Evolutionary conservation across 768 basidiomycete genomes (phyloP), one percentile per base, ranked within the genome.

Genomic region (Rossbeevera mucosa): DNA sequence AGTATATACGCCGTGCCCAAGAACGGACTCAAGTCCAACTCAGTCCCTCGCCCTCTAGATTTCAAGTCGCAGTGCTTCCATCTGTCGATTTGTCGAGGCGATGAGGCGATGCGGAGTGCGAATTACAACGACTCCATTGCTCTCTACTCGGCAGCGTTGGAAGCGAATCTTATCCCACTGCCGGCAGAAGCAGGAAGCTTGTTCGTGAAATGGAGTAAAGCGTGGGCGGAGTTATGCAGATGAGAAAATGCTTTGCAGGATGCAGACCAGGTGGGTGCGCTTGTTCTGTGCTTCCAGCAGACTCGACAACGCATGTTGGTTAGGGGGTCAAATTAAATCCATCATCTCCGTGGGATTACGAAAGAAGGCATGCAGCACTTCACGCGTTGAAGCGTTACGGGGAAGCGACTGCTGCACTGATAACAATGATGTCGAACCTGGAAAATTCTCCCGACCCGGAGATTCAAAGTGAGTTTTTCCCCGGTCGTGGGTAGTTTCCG

Each of bases 201-300:
- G 1, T 52, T 60, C 18, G 38, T 53, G 29, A 62, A 60, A 33
- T 51, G 61, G 2, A 55, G 61, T 21, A 21, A 60, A 4, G 61
- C 61, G 0, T 40, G 36, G 2, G 40, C 20, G 2, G 42, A 18
- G 8, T 53, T 25, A 24, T 40, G 14, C 25, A 49, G 24, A 12
- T 64, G 55, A 51, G 38, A 57, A 13, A 48, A 44, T 42, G 51
- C 56, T 2, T 46, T 64, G 41, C 43, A 24, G 13, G 62, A 63
- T 44, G 61, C 55, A 18, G 31, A 61, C 4, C 52, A 63, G 50
- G 61, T 64, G 9, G 14, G 53, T 52, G 14, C 0, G 7, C 20
- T 38, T 2, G 0, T 31, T 51, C 3, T 2, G 3, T 22, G 5
- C 22, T 13, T 38, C 13, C 3, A 12, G 48, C 8, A 0, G 42